phyloP scores from a whole-genome alignment of 345 rosid species.

The Xanthoceras sorbifolium region DNA sequence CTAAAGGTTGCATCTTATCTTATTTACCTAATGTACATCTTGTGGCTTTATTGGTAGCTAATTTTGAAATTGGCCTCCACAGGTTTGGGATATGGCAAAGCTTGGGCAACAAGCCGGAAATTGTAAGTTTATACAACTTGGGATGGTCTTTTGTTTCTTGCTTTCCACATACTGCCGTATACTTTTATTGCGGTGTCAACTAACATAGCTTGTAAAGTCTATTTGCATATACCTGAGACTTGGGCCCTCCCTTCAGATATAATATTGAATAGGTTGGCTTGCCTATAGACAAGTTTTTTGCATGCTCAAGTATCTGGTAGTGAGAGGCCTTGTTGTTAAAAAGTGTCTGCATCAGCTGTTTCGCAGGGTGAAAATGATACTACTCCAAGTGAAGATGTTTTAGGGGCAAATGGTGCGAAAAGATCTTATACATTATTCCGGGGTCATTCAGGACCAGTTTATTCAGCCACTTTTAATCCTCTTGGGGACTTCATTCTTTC shows the following conservation, averaged over 20 bases:
- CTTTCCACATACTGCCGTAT: neutral
- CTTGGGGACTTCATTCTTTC: conserved; percentile 88
- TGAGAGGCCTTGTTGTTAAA: conserved; percentile 19
- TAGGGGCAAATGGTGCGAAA: conserved; percentile 51
- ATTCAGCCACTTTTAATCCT: conserved; percentile 88
- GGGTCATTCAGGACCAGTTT: conserved; percentile 96
- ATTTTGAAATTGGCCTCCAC: conserved; percentile 33
- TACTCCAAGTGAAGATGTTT: conserved; percentile 46
- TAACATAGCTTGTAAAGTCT: neutral
- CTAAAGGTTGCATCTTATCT: conserved; percentile 56
- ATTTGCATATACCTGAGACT: neutral
- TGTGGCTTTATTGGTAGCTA: conserved; percentile 22
- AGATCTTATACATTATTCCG: conserved; percentile 71
- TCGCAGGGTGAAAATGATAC: conserved; percentile 73
- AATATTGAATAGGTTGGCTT: neutral
- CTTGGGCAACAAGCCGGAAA: conserved; percentile 68
- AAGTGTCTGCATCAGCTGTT: conserved; percentile 51
- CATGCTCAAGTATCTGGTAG: neutral
- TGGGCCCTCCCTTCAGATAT: neutral
- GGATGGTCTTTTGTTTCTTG: neutral
- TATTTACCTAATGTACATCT: neutral
- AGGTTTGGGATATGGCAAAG: conserved; percentile 99
- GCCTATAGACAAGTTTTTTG: neutral
- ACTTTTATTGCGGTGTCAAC: neutral
- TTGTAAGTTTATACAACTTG: conserved; percentile 45